phyloP scores from a whole-genome alignment of 176 grass and related monocot genomes.

The Triticum monococcum region DNA sequence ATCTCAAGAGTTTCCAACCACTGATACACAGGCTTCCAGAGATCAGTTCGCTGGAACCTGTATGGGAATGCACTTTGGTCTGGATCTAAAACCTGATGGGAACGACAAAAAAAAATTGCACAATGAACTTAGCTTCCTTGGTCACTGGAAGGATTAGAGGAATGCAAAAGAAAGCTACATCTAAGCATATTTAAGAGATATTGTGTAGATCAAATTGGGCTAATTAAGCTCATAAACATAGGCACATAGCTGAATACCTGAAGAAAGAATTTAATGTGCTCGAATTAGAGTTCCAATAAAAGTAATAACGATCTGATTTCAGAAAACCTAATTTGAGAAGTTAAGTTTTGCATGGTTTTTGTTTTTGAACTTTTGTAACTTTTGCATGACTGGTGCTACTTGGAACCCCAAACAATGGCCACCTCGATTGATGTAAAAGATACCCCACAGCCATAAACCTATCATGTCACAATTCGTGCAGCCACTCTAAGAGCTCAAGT shows the following conservation, averaged over 20 bases:
- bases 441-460: not conserved
- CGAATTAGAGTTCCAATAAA: not conserved
- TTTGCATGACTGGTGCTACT: not conserved
- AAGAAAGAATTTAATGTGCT: not conserved
- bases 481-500: not conserved
- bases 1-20: slow-evolving; percentile 83
- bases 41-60: slow-evolving; percentile 89
- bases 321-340: not conserved
- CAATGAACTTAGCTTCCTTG: not conserved
- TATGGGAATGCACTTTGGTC: slow-evolving; percentile 79
- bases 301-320: not conserved
- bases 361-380: not conserved
- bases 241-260: not conserved
- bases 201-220: not conserved
- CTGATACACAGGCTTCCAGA: slow-evolving; percentile 89
- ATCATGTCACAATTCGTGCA: not conserved
- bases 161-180: not conserved
- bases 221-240: not conserved
- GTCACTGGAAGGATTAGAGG: not conserved
- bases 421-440: not conserved
- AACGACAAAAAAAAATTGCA: slow-evolving; percentile 25
- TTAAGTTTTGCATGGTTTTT: not conserved
- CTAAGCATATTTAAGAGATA: not conserved
- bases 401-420: not conserved
- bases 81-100: slow-evolving; percentile 51